A percentile compares a stretch with the other conserved stretches of the same genome.
These are phyloP conservation scores for Schizosaccharomyces lindneri DNA, from an alignment of 805 yeast species.

Conservation along the genomic window DNA sequence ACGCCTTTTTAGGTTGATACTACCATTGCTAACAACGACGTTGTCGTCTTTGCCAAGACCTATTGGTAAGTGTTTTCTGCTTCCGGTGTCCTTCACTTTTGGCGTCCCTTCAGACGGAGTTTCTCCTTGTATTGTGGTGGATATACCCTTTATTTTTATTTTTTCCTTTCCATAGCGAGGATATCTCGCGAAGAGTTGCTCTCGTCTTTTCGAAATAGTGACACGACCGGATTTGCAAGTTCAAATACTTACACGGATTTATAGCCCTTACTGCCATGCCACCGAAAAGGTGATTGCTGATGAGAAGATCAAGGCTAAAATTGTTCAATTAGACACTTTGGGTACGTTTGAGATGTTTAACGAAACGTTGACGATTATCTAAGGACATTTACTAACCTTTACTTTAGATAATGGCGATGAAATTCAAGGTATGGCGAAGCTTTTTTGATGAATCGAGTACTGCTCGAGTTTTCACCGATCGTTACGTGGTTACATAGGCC, in stretches of 20 bases:
- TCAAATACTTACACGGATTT: neutral
- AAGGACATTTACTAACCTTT: too few species aligned
- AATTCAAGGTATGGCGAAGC: conserved; percentile 18
- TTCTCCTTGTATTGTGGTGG: neutral
- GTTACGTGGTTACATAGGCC: conserved; percentile 55
- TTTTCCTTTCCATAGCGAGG: too few species aligned
- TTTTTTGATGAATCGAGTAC: neutral
- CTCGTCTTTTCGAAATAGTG: too few species aligned
- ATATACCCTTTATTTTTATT: too few species aligned
- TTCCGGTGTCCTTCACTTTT: too few species aligned
- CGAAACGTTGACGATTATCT: too few species aligned
- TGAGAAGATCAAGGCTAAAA: conserved; percentile 21
- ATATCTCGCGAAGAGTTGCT: too few species aligned
- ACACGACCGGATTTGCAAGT: too few species aligned
- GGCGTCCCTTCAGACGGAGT: neutral
- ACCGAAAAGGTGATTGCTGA: conserved; percentile 20
- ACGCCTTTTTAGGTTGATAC: neutral
- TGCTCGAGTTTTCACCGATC: neutral
- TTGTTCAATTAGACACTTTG: conserved; percentile 13
- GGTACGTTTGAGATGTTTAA: too few species aligned
- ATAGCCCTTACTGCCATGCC: conserved; percentile 16
- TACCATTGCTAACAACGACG: conserved; percentile 1
- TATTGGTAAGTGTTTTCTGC: neutral
- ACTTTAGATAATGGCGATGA: conserved; percentile 21
- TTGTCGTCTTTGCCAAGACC: conserved; percentile 3